A percentile compares a stretch with the other conserved stretches of the same genome.
phyloP scores from a whole-genome alignment of 2,329 filamentous ascomycete species.

The Trichoderma citrinoviride region DNA sequence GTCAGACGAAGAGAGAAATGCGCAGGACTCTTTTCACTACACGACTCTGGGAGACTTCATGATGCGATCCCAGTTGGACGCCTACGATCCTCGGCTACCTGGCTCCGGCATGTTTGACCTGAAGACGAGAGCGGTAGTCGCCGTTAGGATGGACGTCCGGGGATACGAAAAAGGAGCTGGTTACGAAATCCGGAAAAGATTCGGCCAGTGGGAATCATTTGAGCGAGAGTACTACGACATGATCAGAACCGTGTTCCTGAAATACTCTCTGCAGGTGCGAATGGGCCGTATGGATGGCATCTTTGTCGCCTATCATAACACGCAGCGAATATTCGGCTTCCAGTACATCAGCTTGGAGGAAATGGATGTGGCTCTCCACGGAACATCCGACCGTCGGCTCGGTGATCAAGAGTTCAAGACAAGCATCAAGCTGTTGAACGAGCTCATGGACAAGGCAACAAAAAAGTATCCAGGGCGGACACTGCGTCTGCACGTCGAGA shows the following conservation, averaged over 20 bases:
- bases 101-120: constrained; percentile 94
- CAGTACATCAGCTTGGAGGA: constrained; percentile 86
- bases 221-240: constrained; percentile 97
- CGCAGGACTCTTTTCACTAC: constrained; percentile 81
- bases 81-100: constrained; percentile 78
- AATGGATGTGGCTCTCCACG: constrained; percentile 89
- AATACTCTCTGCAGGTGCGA: constrained; percentile 93
- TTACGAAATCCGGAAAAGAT: constrained; percentile 77
- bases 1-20: constrained; percentile 66
- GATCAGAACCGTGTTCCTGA: constrained; percentile 90
- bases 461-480: constrained; percentile 71
- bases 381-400: constrained; percentile 60
- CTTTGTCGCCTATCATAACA: constrained; percentile 95
- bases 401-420: constrained; percentile 84
- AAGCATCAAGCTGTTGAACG: constrained; percentile 75
- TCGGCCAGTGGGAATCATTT: constrained; percentile 83
- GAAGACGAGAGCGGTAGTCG: constrained; percentile 89
- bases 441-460: constrained; percentile 73
- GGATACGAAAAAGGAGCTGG: constrained; percentile 72
- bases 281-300: constrained; percentile 99
- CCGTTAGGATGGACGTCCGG: constrained; percentile 80
- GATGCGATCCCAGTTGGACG: constrained; percentile 93
- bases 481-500: constrained; percentile 79
- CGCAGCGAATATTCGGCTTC: constrained; percentile 92
- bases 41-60: constrained; percentile 83